Evolutionary conservation across 2,329 filamentous ascomycete species (phyloP).

Genomic region (Lithohypha guttulata): DNA sequence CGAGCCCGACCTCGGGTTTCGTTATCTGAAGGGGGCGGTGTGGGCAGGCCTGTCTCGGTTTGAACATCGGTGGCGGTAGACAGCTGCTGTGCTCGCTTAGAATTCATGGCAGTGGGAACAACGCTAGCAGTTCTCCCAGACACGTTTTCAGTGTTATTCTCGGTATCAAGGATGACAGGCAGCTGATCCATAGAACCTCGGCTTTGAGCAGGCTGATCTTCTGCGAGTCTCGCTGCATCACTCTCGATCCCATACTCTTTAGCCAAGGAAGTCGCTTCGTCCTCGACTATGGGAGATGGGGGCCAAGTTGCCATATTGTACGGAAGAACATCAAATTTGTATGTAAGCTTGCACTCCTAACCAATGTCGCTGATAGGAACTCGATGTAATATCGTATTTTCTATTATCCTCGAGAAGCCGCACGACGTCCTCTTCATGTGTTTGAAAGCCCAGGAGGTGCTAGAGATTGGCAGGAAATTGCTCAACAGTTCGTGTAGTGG

Average conservation of each 20-base stretch:
- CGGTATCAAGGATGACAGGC: conserved; percentile 31
- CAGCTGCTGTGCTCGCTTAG: conserved; percentile 2
- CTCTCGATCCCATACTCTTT: conserved; percentile 29
- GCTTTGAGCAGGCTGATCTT: conserved; percentile 21
- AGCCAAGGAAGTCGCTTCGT: conserved; percentile 33
- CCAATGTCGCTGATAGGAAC: too few species aligned
- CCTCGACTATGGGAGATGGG: conserved; percentile 36
- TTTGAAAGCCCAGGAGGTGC: too few species aligned
- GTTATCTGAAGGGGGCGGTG: conserved; percentile 9
- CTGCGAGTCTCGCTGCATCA: conserved; percentile 18
- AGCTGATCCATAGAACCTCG: conserved; percentile 35
- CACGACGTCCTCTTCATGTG: too few species aligned
- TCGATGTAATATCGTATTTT: too few species aligned
- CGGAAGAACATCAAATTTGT: too few species aligned
- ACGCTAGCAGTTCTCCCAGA: not conserved
- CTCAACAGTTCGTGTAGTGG: too few species aligned
- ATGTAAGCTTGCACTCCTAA: too few species aligned
- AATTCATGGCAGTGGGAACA: not conserved
- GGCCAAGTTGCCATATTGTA: conserved; percentile 27
- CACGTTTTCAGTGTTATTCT: conserved; percentile 10
- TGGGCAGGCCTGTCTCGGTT: conserved; percentile 4
- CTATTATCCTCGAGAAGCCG: too few species aligned
- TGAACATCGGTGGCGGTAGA: not conserved
- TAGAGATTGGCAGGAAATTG: too few species aligned
- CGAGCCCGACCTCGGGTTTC: conserved; percentile 12